phyloP scores from a whole-genome alignment of 345 rosid species.

The Syzygium jambos region DNA sequence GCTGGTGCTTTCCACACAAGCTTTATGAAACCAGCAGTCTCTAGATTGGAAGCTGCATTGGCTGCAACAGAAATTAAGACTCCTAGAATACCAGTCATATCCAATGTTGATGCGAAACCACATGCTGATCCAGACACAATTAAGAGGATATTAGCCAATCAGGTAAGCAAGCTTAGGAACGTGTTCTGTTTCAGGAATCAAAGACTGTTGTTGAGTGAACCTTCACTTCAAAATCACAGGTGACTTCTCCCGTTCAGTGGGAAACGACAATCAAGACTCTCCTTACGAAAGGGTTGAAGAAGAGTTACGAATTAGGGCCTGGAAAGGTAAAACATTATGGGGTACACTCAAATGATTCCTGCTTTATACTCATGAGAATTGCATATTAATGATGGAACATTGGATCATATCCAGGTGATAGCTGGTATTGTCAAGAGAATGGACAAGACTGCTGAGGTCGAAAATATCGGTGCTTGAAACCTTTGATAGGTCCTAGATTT shows the following conservation, averaged over 20 bases:
- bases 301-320: slow-evolving; percentile 89
- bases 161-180: slow-evolving; percentile 24
- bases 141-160: slow-evolving; percentile 82
- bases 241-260: slow-evolving; percentile 99
- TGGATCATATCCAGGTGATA: slow-evolving; percentile 46
- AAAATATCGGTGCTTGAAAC: slow-evolving; percentile 64
- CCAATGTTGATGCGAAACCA: slow-evolving; percentile 91
- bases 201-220: neutral
- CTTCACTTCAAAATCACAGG: slow-evolving; percentile 32
- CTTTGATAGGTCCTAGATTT: neutral
- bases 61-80: slow-evolving; percentile 57
- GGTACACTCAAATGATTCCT: neutral
- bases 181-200: neutral
- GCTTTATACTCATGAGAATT: neutral
- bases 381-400: neutral
- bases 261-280: slow-evolving; percentile 87
- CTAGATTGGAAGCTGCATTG: slow-evolving; percentile 87
- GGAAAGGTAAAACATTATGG: slow-evolving; percentile 56
- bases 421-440: slow-evolving; percentile 95
- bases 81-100: slow-evolving; percentile 94
- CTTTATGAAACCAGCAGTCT: slow-evolving; percentile 97
- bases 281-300: slow-evolving; percentile 58
- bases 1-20: slow-evolving; percentile 96
- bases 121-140: slow-evolving; percentile 86
- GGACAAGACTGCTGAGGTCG: slow-evolving; percentile 61